These are phyloP conservation scores for Pelargonium citronellum DNA, from an alignment of 441 rosid genomes.

Conservation along the genomic window DNA sequence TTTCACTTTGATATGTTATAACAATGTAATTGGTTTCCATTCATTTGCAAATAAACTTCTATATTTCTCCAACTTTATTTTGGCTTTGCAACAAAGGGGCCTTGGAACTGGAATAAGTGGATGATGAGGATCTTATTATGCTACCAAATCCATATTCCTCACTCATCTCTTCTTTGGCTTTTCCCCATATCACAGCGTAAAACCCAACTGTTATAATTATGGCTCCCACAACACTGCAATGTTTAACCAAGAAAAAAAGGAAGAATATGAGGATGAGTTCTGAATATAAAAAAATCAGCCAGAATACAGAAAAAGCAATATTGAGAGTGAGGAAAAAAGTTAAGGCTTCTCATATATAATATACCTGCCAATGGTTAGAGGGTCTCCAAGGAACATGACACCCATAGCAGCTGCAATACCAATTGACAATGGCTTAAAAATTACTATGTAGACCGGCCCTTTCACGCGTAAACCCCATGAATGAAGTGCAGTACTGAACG, in stretches of 20 bases:
- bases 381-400: too few species aligned
- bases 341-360: not conserved
- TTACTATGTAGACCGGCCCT: constrained; percentile 18
- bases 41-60: not conserved
- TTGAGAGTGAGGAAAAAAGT: not conserved
- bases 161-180: not conserved
- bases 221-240: not conserved
- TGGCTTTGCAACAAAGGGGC: not conserved
- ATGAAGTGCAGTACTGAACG: too few species aligned
- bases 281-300: not conserved
- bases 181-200: constrained; percentile 1
- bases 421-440: constrained; percentile 36
- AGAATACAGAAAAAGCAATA: not conserved
- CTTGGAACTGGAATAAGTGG: not conserved
- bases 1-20: too few species aligned
- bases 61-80: too few species aligned
- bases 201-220: not conserved
- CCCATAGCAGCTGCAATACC: too few species aligned
- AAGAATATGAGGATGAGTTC: too few species aligned
- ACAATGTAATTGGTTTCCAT: not conserved
- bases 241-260: not conserved
- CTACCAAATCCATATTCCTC: not conserved
- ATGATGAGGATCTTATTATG: not conserved
- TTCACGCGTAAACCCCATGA: too few species aligned
- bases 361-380: too few species aligned